A percentile compares a stretch with the other conserved stretches of the same genome.
Evolutionary conservation across 1,284 basidiomycete species (phyloP).

Genomic region (Apiotrichum siamense): DNA sequence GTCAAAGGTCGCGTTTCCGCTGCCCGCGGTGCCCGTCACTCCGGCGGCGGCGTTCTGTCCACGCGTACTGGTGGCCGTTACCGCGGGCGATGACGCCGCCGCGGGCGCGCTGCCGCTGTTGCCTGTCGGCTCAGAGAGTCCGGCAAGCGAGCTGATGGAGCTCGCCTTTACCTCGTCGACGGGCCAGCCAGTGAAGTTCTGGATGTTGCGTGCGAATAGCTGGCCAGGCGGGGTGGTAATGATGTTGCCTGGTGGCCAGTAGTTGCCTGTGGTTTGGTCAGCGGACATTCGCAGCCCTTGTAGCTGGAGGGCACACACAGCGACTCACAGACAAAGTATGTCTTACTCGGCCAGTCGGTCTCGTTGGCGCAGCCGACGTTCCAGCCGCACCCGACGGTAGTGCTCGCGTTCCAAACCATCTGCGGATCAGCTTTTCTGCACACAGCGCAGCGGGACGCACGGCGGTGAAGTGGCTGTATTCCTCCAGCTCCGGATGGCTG

Average conservation of each 20-base stretch:
- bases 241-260: conserved; percentile 15
- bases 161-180: not conserved
- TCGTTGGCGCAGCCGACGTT: conserved; percentile 12
- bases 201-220: conserved; percentile 9
- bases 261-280: conserved; percentile 9
- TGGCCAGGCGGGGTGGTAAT: conserved; percentile 7
- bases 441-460: not conserved
- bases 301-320: not conserved
- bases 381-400: conserved; percentile 13
- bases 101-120: no score
- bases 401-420: conserved; percentile 15
- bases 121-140: no score
- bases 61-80: no score
- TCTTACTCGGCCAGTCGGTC: conserved; percentile 8
- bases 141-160: not conserved
- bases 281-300: not conserved
- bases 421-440: not conserved
- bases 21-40: no score
- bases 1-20: no score
- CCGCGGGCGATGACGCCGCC: no score
- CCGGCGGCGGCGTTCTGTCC: no score
- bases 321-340: conserved; percentile 15
- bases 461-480: conserved; percentile 14
- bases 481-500: conserved; percentile 9
- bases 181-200: conserved; percentile 13